A percentile compares a stretch with the other conserved stretches of the same genome.
Conservation (phyloP, 331 rosid genomes). For the Cydonia oblonga region DNA sequence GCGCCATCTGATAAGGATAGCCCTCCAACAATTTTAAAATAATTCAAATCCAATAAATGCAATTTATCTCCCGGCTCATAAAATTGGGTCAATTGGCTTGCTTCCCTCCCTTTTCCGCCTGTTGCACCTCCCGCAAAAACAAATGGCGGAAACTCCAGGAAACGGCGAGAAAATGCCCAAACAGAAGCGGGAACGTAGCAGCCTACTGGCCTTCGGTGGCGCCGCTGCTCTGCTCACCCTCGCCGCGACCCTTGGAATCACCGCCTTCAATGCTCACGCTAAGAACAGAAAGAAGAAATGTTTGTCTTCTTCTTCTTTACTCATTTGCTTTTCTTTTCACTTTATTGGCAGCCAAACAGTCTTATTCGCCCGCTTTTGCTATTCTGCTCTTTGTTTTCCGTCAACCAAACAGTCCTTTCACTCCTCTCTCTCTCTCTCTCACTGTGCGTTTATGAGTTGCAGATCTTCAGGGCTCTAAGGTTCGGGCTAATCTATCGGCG, state of each 20-base stretch:
- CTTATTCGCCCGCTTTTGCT: not conserved
- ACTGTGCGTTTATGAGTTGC: conserved; percentile 5
- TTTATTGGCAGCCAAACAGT: not conserved
- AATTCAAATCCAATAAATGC: not conserved
- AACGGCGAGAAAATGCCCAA: conserved; percentile 43
- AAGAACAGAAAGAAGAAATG: conserved; percentile 55
- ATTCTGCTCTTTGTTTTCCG: not conserved
- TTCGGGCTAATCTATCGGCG: conserved; percentile 50
- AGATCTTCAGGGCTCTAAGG: conserved; percentile 71
- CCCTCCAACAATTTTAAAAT: not conserved
- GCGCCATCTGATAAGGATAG: not conserved
- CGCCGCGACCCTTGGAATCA: conserved; percentile 55
- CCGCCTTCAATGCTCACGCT: conserved; percentile 41
- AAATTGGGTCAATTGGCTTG: not conserved
- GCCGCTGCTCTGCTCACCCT: conserved; percentile 69
- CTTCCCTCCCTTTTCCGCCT: conserved; percentile 14
- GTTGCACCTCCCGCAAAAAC: not conserved
- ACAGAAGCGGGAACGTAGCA: conserved; percentile 27
- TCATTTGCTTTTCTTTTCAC: not conserved
- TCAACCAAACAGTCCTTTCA: not conserved
- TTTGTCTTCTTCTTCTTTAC: not conserved
- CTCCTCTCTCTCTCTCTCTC: not conserved
- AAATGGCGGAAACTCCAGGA: conserved; percentile 46
- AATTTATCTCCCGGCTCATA: not conserved
- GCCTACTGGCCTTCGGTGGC: conserved; percentile 55